Base-by-base conservation (phyloP, 345 rosid genomes). In the Euphorbia lathyris region DNA sequence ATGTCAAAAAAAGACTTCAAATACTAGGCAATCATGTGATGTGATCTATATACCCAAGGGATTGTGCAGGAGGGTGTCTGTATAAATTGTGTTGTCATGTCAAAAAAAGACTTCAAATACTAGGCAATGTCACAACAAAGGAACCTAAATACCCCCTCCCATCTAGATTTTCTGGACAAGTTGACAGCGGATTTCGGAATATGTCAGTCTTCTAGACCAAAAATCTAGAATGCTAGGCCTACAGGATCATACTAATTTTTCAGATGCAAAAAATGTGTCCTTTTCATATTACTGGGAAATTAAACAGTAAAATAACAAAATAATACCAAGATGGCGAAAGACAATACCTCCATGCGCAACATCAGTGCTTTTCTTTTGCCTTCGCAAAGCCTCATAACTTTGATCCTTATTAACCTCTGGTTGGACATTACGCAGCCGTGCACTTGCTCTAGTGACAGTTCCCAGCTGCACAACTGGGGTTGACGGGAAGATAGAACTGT, bases 351-450 rank as follows among this genome's bases (percentile, higher is more conserved):
- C 52, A 71, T 72, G 77, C 57, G 72, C 65, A 72, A 73, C 68
- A 71, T 90, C 97, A 1, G 42, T 50, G 40, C 59, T 82, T 83
- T 92, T 96, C 85, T 89, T 92, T 7, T 87, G 96, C 78, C 93
- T 86, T 83, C 85, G 90, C 71, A 89, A 74, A 64, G 90, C 90
- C 67, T 88, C 96, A 27, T 80, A 74, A 63, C 91, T 89, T 80
- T 84, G 87, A 80, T 86, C 97, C 59, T 81, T 71, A 85, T 86
- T 83, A 80, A 87, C 83, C 68, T 86, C 91, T 56, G 97, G 97
- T 75, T 86, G 96, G 71, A 90, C 90, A 80, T 96, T 89, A n/a
- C 96, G 93, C 59, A 92, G 88, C 9, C 99, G 88, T 13, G 98
- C 99, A 86, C 98, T 95, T 51, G 91, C 75, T 78, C 99, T 87